Conservation (phyloP, 805 yeast genomes). For the Starmerella apis region DNA sequence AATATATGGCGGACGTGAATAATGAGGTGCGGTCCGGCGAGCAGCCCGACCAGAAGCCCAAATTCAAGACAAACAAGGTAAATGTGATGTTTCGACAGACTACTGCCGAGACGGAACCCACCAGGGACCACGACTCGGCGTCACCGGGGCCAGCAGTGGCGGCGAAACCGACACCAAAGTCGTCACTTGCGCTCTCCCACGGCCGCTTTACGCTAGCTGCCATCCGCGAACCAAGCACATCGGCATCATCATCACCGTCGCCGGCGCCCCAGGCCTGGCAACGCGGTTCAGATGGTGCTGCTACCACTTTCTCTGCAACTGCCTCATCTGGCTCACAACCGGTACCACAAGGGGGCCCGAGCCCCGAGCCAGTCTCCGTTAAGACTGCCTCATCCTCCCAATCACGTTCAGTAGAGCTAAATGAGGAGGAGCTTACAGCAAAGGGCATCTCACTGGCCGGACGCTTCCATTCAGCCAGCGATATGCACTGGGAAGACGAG, state of each 20-base stretch:
- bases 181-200: not conserved
- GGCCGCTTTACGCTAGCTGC: constrained; percentile 10
- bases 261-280: constrained; percentile 14
- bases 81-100: constrained; percentile 28
- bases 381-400: not conserved
- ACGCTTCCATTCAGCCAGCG: constrained; percentile 27
- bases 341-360: not conserved
- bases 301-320: no score
- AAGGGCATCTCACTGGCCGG: constrained; percentile 32
- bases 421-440: constrained; percentile 32
- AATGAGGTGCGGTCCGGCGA: constrained; percentile 6
- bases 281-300: not conserved
- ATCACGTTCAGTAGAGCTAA: constrained; percentile 1
- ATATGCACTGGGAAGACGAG: constrained; percentile 34
- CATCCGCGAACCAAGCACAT: not conserved
- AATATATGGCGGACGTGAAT: constrained; percentile 7
- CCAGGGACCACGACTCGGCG: constrained; percentile 5
- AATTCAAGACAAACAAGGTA: constrained; percentile 33
- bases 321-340: not conserved
- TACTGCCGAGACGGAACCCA: constrained; percentile 6
- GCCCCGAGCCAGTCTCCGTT: not conserved
- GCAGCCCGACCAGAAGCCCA: constrained; percentile 24
- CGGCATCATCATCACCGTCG: constrained; percentile 1
- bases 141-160: constrained; percentile 5
- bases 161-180: constrained; percentile 4